Conservation (phyloP, 1,139 yeast genomes). For the Candida sojae region DNA sequence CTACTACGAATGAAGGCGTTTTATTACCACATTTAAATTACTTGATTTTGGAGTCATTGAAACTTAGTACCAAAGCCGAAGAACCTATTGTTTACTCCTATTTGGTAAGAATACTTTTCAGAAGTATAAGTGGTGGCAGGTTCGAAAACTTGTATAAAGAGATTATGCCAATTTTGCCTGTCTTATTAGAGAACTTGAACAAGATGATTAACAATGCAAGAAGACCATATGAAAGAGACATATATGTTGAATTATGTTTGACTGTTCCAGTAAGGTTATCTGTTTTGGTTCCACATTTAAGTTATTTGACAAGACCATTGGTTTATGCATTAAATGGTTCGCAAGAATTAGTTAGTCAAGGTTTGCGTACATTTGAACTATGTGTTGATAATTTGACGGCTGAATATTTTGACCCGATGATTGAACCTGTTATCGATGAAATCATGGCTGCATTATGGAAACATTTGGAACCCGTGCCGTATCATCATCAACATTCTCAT, state of each 20-base stretch:
- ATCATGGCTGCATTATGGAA: slow-evolving; percentile 93
- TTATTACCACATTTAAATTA: slow-evolving; percentile 84
- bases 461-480: slow-evolving; percentile 88
- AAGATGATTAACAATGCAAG: slow-evolving; percentile 81
- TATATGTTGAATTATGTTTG: slow-evolving; percentile 89
- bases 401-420: slow-evolving; percentile 93
- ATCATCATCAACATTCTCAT: slow-evolving; percentile 91
- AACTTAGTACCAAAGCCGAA: slow-evolving; percentile 81
- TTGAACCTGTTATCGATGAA: slow-evolving; percentile 93
- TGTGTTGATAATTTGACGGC: slow-evolving; percentile 97
- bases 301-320: slow-evolving; percentile 84
- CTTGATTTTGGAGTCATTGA: slow-evolving; percentile 77
- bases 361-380: slow-evolving; percentile 89
- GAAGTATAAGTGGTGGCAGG: slow-evolving; percentile 96
- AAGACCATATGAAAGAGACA: slow-evolving; percentile 87
- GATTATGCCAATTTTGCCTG: slow-evolving; percentile 87
- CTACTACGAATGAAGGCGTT: slow-evolving; percentile 83
- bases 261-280: slow-evolving; percentile 95
- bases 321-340: slow-evolving; percentile 89
- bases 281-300: slow-evolving; percentile 89
- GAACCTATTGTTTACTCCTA: slow-evolving; percentile 92
- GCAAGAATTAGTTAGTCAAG: slow-evolving; percentile 91
- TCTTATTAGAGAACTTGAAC: slow-evolving; percentile 80
- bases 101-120: slow-evolving; percentile 81
- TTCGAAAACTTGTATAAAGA: slow-evolving; percentile 91